These are phyloP conservation scores for Bretziella fagacearum DNA, from an alignment of 2,329 filamentous ascomycete species.

Conservation along the genomic window DNA sequence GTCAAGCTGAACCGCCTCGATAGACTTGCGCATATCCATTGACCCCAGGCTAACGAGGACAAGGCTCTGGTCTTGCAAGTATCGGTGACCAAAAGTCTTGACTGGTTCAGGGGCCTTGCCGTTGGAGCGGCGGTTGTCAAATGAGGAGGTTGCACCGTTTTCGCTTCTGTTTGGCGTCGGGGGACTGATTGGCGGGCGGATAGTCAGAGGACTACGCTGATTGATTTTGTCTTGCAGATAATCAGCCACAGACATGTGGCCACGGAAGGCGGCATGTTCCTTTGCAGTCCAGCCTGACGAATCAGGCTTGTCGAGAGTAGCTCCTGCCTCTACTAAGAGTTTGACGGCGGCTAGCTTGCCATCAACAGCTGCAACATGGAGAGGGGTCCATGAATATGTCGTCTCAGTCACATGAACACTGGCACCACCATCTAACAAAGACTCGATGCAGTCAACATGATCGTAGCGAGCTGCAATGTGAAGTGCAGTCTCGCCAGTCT, in stretches of 20 bases:
- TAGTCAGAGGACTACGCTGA: background rate
- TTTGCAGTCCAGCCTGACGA: slow-evolving; percentile 86
- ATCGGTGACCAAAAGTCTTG: slow-evolving; percentile 91
- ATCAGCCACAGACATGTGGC: slow-evolving; percentile 66
- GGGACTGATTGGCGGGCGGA: slow-evolving; percentile 9
- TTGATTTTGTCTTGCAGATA: slow-evolving; percentile 32
- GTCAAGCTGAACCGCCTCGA: slow-evolving; percentile 70
- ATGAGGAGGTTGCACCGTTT: slow-evolving; percentile 31
- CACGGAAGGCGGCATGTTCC: slow-evolving; percentile 80
- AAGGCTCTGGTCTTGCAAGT: slow-evolving; percentile 75
- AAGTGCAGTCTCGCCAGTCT: slow-evolving; percentile 75
- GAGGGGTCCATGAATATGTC: slow-evolving; percentile 84
- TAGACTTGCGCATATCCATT: slow-evolving; percentile 77
- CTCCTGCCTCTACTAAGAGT: slow-evolving; percentile 60
- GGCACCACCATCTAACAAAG: slow-evolving; percentile 58
- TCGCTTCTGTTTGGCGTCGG: slow-evolving; percentile 13
- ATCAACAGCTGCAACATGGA: slow-evolving; percentile 85
- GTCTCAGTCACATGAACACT: slow-evolving; percentile 65
- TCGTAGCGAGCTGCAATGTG: slow-evolving; percentile 85
- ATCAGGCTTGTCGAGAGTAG: slow-evolving; percentile 57
- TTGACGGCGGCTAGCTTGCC: slow-evolving; percentile 61
- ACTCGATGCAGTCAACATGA: slow-evolving; percentile 60
- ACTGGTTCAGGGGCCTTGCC: slow-evolving; percentile 54
- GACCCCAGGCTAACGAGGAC: slow-evolving; percentile 84
- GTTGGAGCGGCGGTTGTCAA: slow-evolving; percentile 42